Conservation (phyloP, 306 rosid species). For the Carpinus viminea region DNA sequence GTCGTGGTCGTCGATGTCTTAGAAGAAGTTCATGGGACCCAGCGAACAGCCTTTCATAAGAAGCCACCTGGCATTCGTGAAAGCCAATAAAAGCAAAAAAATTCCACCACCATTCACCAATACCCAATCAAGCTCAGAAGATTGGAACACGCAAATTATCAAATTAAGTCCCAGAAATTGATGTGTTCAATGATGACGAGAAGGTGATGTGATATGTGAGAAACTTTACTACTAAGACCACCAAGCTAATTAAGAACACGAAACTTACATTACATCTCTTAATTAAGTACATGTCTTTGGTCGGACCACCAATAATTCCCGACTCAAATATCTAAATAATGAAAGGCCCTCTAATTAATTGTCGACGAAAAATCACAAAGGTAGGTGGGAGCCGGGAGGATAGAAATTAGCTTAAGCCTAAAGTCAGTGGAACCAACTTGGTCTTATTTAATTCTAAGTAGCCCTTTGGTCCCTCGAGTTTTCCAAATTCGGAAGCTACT, state of each 20-base stretch:
- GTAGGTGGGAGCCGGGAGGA: conserved; percentile 25
- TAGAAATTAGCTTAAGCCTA: not conserved
- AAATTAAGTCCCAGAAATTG: not conserved
- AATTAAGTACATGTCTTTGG: conserved; percentile 11
- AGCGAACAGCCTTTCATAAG: not conserved
- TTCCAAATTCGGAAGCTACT: not conserved
- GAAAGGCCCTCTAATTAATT: not conserved
- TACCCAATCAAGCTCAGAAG: not conserved
- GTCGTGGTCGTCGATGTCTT: not conserved
- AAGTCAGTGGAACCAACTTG: not conserved
- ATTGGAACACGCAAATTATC: not conserved
- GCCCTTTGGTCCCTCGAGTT: not conserved
- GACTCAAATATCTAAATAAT: conserved; percentile 37
- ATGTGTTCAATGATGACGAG: conserved; percentile 7
- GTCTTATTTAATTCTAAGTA: not conserved
- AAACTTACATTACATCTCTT: conserved; percentile 11
- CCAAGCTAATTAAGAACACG: not conserved
- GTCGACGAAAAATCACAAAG: conserved; percentile 6
- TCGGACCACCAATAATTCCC: conserved; percentile 46
- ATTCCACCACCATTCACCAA: not conserved
- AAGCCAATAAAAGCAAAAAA: not conserved
- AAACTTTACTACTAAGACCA: not conserved
- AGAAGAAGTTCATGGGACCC: not conserved
- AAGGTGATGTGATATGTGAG: not conserved
- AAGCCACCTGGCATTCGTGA: not conserved